These are phyloP conservation scores for Dichotomocladium elegans DNA, from an alignment of 371 early-diverging fungal genomes.

Conservation along the genomic window DNA sequence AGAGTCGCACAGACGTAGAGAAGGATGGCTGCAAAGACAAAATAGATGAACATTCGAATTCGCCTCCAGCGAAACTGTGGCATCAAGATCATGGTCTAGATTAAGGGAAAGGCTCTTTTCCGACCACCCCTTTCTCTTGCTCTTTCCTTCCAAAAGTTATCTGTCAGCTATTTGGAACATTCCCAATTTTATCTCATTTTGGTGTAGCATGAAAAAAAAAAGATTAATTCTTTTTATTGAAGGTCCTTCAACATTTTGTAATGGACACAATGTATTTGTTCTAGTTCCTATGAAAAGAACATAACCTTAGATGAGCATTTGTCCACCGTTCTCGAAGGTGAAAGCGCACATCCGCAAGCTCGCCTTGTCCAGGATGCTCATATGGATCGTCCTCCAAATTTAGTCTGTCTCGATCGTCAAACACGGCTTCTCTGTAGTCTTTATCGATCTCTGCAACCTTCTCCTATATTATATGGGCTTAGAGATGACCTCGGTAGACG, in stretches of 20 bases:
- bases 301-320: neutral
- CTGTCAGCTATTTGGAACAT: too few relatives aligned
- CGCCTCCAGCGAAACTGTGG: too few relatives aligned
- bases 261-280: neutral
- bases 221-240: neutral
- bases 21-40: too few relatives aligned
- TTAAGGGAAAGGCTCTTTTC: too few relatives aligned
- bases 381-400: neutral
- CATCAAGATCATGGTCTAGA: too few relatives aligned
- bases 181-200: too few relatives aligned
- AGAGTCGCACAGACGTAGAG: too few relatives aligned
- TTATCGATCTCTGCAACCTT: neutral
- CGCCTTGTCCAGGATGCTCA: neutral
- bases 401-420: neutral
- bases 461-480: neutral
- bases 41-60: too few relatives aligned
- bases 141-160: too few relatives aligned
- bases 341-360: neutral
- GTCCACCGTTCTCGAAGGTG: too few relatives aligned
- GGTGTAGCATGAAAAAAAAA: neutral
- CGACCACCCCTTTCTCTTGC: too few relatives aligned
- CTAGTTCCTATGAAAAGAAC: neutral
- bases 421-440: neutral
- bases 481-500: too few relatives aligned
- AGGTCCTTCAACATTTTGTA: neutral